These are phyloP conservation scores for Stenogyne calaminthoides DNA, from an alignment of 305 asterid genomes.

Conservation along the genomic window DNA sequence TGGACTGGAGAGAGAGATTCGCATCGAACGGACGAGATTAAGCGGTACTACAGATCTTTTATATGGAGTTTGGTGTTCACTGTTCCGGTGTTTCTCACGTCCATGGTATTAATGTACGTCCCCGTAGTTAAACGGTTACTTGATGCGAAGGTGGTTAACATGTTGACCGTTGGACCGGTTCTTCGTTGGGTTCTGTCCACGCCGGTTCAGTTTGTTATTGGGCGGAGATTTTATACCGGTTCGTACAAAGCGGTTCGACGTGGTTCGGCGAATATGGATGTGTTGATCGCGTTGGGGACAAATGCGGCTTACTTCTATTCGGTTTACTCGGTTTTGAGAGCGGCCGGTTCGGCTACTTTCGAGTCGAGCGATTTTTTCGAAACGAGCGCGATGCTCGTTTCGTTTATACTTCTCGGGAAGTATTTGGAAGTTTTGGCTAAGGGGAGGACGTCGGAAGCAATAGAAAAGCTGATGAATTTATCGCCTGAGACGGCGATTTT, in stretches of 20 bases:
- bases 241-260: constrained; percentile 63
- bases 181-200: constrained; percentile 69
- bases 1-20: constrained; percentile 45
- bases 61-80: constrained; percentile 77
- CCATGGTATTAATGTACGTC: constrained; percentile 81
- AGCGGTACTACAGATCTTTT: constrained; percentile 47
- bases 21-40: constrained; percentile 50
- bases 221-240: constrained; percentile 73
- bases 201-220: constrained; percentile 85
- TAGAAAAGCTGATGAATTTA: constrained; percentile 77
- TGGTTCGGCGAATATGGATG: constrained; percentile 87
- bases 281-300: constrained; percentile 73
- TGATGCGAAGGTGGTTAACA: constrained; percentile 58
- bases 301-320: constrained; percentile 83
- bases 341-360: constrained; percentile 56
- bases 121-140: constrained; percentile 56
- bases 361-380: constrained; percentile 60
- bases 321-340: constrained; percentile 65
- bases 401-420: constrained; percentile 62
- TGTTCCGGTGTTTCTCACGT: constrained; percentile 61
- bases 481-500: constrained; percentile 63
- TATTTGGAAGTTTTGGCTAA: constrained; percentile 60
- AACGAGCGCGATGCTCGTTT: constrained; percentile 61
- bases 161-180: constrained; percentile 56
- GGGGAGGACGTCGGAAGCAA: constrained; percentile 69